These are phyloP conservation scores for Phialophora macrospora DNA, from an alignment of 2,329 filamentous ascomycete genomes.

Conservation along the genomic window DNA sequence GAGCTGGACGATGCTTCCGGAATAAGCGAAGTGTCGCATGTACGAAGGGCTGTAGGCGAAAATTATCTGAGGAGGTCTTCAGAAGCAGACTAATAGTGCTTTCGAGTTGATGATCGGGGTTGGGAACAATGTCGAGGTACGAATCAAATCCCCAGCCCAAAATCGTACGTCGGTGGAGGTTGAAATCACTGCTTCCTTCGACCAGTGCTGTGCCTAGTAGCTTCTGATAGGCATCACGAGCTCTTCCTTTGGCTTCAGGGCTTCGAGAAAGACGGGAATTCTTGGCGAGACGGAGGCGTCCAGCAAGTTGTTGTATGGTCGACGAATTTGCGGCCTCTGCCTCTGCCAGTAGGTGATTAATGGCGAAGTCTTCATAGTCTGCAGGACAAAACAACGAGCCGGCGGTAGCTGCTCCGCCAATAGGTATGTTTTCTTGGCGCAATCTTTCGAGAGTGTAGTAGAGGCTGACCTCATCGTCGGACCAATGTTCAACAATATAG, in stretches of 20 bases:
- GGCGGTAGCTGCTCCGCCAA: not conserved
- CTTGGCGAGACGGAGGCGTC: slow-evolving; percentile 21
- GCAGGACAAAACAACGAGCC: slow-evolving; percentile 19
- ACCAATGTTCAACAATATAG: slow-evolving; percentile 79
- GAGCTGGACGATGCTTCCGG: slow-evolving; percentile 46
- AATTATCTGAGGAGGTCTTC: slow-evolving; percentile 16
- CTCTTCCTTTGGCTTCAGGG: not conserved
- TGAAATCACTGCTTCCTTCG: slow-evolving; percentile 12
- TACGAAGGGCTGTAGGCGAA: slow-evolving; percentile 67
- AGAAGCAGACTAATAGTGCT: slow-evolving; percentile 9
- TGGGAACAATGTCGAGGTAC: slow-evolving; percentile 22
- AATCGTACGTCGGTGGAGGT: slow-evolving; percentile 24
- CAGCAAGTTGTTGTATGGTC: slow-evolving; percentile 23
- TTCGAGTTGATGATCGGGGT: slow-evolving; percentile 5
- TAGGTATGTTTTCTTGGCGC: slow-evolving; percentile 7
- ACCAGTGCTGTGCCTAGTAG: slow-evolving; percentile 15
- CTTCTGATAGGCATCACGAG: slow-evolving; percentile 15
- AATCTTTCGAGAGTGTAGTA: slow-evolving; percentile 34
- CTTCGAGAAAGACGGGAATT: slow-evolving; percentile 17
- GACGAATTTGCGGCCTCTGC: not conserved
- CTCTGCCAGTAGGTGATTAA: slow-evolving; percentile 8
- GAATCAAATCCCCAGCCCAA: slow-evolving; percentile 33
- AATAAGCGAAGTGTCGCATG: slow-evolving; percentile 52
- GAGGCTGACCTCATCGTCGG: slow-evolving; percentile 65
- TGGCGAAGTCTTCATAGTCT: slow-evolving; percentile 20